Conservation (phyloP, 225 moss, liverwort and hornwort genomes). For the Physcomitrium patens region DNA sequence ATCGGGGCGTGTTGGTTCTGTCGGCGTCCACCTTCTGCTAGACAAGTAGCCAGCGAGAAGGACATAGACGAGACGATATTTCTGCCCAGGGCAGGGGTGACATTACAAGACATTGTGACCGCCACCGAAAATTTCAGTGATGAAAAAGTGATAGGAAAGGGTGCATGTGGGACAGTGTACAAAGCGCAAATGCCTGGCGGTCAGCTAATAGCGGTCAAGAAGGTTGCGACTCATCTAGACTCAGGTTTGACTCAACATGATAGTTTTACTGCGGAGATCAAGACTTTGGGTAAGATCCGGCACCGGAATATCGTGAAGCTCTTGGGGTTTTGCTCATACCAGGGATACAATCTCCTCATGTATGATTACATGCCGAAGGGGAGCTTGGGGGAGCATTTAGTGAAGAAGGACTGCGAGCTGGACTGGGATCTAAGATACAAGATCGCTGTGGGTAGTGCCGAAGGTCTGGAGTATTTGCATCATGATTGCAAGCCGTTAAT, state of each 20-base stretch:
- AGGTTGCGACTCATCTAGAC: constrained; percentile 54
- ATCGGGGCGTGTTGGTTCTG: constrained; percentile 80
- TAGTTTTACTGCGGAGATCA: constrained; percentile 64
- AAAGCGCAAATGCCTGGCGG: constrained; percentile 63
- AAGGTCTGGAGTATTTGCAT: constrained; percentile 62
- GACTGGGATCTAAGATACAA: constrained; percentile 68
- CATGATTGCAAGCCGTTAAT: constrained; percentile 60
- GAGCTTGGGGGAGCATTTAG: constrained; percentile 54
- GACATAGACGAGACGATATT: constrained; percentile 50
- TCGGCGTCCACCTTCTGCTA: constrained; percentile 42
- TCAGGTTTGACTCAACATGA: constrained; percentile 49
- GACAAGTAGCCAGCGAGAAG: constrained; percentile 44
- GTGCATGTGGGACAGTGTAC: constrained; percentile 64
- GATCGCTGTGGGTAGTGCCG: constrained; percentile 54
- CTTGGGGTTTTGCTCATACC: constrained; percentile 58
- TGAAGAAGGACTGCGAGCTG: constrained; percentile 40
- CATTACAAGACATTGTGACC: constrained; percentile 48
- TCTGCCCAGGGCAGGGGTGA: constrained; percentile 50
- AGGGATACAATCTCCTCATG: constrained; percentile 55
- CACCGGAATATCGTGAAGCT: constrained; percentile 71
- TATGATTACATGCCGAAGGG: constrained; percentile 66
- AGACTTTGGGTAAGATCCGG: constrained; percentile 60
- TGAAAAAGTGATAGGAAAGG: constrained; percentile 49
- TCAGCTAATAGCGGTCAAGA: constrained; percentile 63
- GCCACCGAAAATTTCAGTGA: constrained; percentile 54